phyloP scores from a whole-genome alignment of 176 grass and related monocot species.

The Ensete glaucum region DNA sequence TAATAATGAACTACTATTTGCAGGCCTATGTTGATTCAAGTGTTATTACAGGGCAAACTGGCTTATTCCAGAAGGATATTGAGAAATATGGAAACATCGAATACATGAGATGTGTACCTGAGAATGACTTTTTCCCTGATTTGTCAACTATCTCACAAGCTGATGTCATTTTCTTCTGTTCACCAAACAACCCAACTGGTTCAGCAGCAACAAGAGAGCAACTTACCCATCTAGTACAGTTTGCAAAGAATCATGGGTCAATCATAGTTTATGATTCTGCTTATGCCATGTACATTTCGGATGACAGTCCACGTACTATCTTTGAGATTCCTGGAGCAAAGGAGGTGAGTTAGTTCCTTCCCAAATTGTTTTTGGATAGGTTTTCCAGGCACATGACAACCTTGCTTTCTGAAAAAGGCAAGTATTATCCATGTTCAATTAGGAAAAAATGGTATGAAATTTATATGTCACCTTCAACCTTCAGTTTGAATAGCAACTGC shows the following conservation, averaged over 20 bases:
- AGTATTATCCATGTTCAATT: too few relatives aligned
- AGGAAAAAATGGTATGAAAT: too few relatives aligned
- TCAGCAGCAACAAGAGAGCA: constrained; percentile 70
- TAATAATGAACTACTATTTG: background rate
- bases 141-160: constrained; percentile 52
- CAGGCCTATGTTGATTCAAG: constrained; percentile 95
- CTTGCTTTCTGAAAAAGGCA: too few relatives aligned
- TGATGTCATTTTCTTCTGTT: constrained; percentile 96
- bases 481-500: background rate
- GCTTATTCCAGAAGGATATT: constrained; percentile 65
- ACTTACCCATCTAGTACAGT: constrained; percentile 62
- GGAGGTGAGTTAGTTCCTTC: constrained; percentile 40
- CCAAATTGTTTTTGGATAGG: background rate
- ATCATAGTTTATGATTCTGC: constrained; percentile 97
- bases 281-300: constrained; percentile 94
- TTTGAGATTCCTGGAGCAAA: constrained; percentile 96
- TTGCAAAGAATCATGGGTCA: constrained; percentile 74
- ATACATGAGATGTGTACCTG: constrained; percentile 89
- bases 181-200: constrained; percentile 91
- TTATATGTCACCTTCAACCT: background rate
- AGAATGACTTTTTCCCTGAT: constrained; percentile 91
- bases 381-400: too few relatives aligned
- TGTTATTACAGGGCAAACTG: constrained; percentile 83
- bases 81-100: constrained; percentile 73
- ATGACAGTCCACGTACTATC: constrained; percentile 71